A percentile compares a stretch with the other conserved stretches of the same genome.
phyloP scores from a whole-genome alignment of 2,329 filamentous ascomycete genomes.

The Dactylellina sp. region DNA sequence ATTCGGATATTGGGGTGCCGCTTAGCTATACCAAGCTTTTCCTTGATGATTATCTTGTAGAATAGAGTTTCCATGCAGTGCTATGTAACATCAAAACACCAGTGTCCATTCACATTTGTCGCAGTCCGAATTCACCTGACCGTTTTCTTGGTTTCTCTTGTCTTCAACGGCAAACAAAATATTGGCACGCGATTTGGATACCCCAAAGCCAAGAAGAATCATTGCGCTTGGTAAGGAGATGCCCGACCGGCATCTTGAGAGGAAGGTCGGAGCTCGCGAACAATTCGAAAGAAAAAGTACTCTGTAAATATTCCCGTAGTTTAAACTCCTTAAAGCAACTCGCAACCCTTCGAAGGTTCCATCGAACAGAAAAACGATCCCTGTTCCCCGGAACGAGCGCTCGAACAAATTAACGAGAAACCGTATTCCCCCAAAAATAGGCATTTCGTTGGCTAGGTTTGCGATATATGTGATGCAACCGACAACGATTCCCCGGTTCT shows the following conservation, averaged over 20 bases:
- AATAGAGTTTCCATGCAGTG: not conserved
- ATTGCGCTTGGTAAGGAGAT: too few relatives aligned
- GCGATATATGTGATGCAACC: not conserved
- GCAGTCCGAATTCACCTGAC: not conserved
- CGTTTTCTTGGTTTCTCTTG: not conserved
- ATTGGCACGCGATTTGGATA: too few relatives aligned
- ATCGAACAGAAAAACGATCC: not conserved
- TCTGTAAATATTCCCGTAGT: not conserved
- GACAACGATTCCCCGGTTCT: not conserved
- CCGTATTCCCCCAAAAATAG: not conserved
- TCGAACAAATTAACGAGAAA: not conserved
- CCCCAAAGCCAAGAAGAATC: too few relatives aligned
- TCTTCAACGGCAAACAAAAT: not conserved
- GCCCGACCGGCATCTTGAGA: not conserved
- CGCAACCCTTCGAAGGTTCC: not conserved
- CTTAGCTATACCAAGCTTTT: conserved; percentile 17
- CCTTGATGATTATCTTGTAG: conserved; percentile 7
- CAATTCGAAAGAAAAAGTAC: not conserved
- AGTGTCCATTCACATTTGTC: not conserved
- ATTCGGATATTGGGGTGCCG: conserved; percentile 7
- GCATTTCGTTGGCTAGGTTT: not conserved
- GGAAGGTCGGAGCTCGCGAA: conserved; percentile 1
- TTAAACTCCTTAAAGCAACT: conserved; percentile 4
- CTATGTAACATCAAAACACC: conserved; percentile 1
- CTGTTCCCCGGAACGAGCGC: not conserved